These are phyloP conservation scores for Closterium sp. DNA, from an alignment of 139 green algal genomes.

Conservation along the genomic window DNA sequence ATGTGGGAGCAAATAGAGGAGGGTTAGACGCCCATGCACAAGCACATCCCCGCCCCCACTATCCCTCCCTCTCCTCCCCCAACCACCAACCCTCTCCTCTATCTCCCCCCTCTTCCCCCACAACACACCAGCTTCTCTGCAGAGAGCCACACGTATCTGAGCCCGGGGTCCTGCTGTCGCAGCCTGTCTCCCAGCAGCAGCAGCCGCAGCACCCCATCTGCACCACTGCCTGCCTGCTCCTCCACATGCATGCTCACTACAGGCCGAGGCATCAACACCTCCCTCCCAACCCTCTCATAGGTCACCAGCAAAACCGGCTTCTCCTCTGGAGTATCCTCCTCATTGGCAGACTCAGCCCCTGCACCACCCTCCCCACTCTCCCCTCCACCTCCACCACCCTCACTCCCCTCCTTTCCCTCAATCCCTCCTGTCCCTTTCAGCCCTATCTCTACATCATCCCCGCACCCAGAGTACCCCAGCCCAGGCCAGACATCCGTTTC, in stretches of 20 bases:
- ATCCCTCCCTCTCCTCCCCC: too few relatives aligned
- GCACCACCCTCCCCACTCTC: background rate
- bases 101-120: background rate
- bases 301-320: background rate
- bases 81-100: too few relatives aligned
- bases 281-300: background rate
- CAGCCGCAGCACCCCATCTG: background rate
- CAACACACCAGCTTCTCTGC: background rate
- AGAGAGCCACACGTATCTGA: background rate
- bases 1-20: too few relatives aligned
- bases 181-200: background rate
- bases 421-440: background rate
- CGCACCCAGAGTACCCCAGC: background rate
- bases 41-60: too few relatives aligned
- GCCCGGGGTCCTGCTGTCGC: background rate
- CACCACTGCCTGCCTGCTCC: background rate
- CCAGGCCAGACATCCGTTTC: background rate
- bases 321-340: background rate
- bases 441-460: background rate
- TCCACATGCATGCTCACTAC: background rate
- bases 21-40: too few relatives aligned
- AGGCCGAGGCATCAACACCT: background rate
- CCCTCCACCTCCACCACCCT: background rate
- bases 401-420: background rate
- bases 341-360: background rate